Base-by-base conservation (phyloP, 805 yeast genomes). In the Teunomyces kruisii region DNA sequence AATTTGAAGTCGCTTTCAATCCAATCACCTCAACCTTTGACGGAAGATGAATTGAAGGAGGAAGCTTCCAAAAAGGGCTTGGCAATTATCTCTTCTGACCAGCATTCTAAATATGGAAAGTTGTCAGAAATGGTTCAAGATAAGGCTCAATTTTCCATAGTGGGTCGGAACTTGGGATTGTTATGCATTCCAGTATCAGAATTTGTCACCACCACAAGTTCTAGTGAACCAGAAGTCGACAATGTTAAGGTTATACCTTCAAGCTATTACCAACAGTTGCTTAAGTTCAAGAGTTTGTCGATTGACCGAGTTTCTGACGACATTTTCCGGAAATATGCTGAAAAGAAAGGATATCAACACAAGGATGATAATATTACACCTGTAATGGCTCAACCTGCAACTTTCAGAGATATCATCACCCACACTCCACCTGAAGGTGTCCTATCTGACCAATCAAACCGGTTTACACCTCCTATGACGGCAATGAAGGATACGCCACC, bases 171-270 rank as follows among this genome's bases (percentile, higher is more conserved):
- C 37, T 41, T 44, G 50, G 84, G 83, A 2, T 54, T 76, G 40
- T 56, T 84, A 52, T 72, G 80, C 41, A 70, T 86, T 32, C 87
- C 92, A 1, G 72, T 71, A 41, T 59, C 73, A n/a, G 70, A 82
- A 2, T 84, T 78, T 52, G 68, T 85, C 48, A 81, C 87, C 1
- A 83, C 90, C 0, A 80, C 86, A 1, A 76, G 76, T 30, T 75
- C 79, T 7, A 71, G 76, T 51, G 64, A 63, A 4, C 80, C 86
- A 3, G 87, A 83, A 51, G 61, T 72, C 9, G 62, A 68, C 3
- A 77, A 79, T 49, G 82, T 84, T 28, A 83, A 82, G 47, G 81
- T 83, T 8, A 58, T 86, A 28, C 90, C 92, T 5, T 68, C 75
- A 5, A 72, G 82, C 1, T 84, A 84, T 58, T 86, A 83, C 62